Conservation (phyloP, 768 basidiomycete species). For the Termitomyces sp. region DNA sequence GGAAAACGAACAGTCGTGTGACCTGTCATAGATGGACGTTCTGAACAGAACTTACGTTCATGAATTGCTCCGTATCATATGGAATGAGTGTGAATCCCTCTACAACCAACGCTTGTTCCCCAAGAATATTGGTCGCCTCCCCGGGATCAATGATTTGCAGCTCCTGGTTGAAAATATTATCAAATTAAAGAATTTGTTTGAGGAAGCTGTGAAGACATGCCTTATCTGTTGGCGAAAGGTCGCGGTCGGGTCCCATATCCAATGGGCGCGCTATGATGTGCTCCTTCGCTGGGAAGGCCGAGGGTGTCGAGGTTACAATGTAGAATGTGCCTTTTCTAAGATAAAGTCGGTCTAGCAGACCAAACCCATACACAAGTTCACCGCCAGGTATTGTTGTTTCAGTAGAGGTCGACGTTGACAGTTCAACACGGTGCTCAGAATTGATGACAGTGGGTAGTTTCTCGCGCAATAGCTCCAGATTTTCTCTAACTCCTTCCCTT, state of each 20-base stretch:
- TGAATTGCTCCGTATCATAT: conserved; percentile 22
- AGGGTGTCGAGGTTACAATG: conserved; percentile 45
- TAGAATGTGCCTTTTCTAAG: conserved; percentile 73
- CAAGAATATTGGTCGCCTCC: conserved; percentile 15
- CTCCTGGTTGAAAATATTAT: conserved; percentile 7
- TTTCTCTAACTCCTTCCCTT: background rate
- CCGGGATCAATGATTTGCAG: conserved; percentile 14
- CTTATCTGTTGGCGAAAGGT: conserved; percentile 28
- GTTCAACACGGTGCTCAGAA: background rate
- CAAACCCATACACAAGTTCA: conserved; percentile 62
- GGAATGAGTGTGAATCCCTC: conserved; percentile 17
- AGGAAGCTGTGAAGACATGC: conserved; percentile 1
- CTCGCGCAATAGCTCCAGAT: background rate
- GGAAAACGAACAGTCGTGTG: background rate
- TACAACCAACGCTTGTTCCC: conserved; percentile 13
- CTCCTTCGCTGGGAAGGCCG: conserved; percentile 40
- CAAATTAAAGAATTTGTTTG: background rate
- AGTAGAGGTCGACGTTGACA: conserved; percentile 4
- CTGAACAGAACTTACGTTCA: conserved; percentile 12
- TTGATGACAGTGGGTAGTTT: background rate
- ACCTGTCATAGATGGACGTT: background rate
- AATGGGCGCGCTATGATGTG: conserved; percentile 37
- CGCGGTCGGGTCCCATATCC: conserved; percentile 16
- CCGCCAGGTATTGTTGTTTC: conserved; percentile 26
- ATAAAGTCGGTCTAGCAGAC: conserved; percentile 70